Conservation (phyloP, 331 rosid genomes). For the Malus hybrid region DNA sequence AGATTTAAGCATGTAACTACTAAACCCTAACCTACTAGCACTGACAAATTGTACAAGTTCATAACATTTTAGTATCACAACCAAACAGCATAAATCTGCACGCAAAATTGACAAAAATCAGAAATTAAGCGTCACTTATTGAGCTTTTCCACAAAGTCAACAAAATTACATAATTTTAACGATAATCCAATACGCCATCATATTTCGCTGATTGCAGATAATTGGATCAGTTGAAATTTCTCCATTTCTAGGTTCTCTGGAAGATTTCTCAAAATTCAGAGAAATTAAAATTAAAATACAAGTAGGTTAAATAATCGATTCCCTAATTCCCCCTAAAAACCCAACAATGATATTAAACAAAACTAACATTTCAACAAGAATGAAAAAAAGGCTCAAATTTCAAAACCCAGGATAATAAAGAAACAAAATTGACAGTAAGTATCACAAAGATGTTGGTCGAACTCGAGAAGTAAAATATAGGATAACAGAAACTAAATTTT, state of each 20-base stretch:
- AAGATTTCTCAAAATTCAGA: background rate
- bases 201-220: too few species aligned
- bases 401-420: background rate
- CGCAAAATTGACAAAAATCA: too few species aligned
- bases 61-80: background rate
- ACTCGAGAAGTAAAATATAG: too few species aligned
- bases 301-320: background rate
- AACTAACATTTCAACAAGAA: background rate
- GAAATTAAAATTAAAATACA: background rate
- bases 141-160: too few species aligned
- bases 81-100: background rate
- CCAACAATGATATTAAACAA: background rate
- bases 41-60: background rate
- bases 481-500: background rate
- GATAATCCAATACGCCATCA: too few species aligned
- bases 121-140: background rate
- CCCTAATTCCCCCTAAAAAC: background rate
- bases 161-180: too few species aligned
- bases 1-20: background rate
- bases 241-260: background rate
- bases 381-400: background rate
- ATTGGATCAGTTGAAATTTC: background rate
- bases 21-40: background rate
- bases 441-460: background rate
- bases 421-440: background rate